A percentile compares a stretch with the other conserved stretches of the same genome.
phyloP scores from a whole-genome alignment of 495 filamentous ascomycete genomes.

The Barbatosphaeria neglecta region DNA sequence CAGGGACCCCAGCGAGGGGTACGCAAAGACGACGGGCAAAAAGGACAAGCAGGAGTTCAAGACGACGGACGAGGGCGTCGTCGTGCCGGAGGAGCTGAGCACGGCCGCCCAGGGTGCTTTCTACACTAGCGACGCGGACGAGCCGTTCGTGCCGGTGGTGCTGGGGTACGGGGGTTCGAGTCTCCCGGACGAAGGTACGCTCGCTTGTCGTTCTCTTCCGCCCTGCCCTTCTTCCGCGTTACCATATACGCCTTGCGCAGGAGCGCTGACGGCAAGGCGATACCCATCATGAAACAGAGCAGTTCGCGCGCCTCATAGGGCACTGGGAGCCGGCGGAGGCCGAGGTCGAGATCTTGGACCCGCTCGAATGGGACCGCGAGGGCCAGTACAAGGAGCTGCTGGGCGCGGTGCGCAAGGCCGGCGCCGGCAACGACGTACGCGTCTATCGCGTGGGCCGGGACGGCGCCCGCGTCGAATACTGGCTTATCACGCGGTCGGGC shows the following conservation, averaged over 20 bases:
- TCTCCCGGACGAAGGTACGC: slow-evolving; percentile 53
- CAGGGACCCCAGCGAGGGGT: slow-evolving; percentile 44
- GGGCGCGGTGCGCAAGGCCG: slow-evolving; percentile 43
- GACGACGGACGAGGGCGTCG: slow-evolving; percentile 35
- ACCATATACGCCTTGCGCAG: not conserved
- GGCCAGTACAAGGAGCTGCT: slow-evolving; percentile 48
- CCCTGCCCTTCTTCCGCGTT: not conserved
- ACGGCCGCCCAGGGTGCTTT: slow-evolving; percentile 42
- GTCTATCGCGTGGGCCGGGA: slow-evolving; percentile 58
- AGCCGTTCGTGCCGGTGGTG: slow-evolving; percentile 67
- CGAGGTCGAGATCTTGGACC: slow-evolving; percentile 39
- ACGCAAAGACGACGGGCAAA: slow-evolving; percentile 6
- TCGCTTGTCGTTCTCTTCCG: slow-evolving; percentile 4
- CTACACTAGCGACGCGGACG: slow-evolving; percentile 73
- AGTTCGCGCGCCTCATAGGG: slow-evolving; percentile 45
- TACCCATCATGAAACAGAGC: slow-evolving; percentile 29
- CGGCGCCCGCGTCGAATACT: slow-evolving; percentile 61
- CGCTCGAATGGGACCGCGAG: slow-evolving; percentile 49
- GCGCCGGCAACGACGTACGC: slow-evolving; percentile 50
- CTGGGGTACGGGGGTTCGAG: slow-evolving; percentile 43
- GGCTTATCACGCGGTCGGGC: slow-evolving; percentile 50
- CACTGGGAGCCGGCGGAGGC: slow-evolving; percentile 35
- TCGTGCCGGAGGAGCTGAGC: slow-evolving; percentile 46
- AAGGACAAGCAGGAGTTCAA: slow-evolving; percentile 27
- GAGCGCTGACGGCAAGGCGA: too few species aligned